Evolutionary conservation across 495 filamentous ascomycete genomes (phyloP), one percentile per base, ranked within the genome.

Genomic region (Talaromyces nanjingensis): DNA sequence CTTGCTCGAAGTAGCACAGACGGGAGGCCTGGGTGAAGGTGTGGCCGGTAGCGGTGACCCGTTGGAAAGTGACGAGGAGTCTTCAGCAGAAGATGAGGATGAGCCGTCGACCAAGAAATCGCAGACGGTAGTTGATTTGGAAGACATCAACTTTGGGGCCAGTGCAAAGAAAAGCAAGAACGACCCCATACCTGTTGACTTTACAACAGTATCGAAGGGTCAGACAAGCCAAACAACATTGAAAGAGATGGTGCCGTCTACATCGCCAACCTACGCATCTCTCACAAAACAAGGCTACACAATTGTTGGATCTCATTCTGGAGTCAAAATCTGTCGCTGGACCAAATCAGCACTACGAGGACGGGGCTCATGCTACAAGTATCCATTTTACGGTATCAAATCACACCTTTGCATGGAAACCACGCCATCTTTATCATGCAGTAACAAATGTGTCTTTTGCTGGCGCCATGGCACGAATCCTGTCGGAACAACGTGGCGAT

Each of bases 341-440:
- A 98, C 93, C 9, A 98, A 98, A 76, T 96, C 92, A 6, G 93
- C 93, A 4, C 87, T 98, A n/a, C 91, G 93, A 58, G 93, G 93
- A 31, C 86, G 93, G 18, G 93, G 93, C 11, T 96, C 91, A 22
- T 98, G 93, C 80, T 98, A 98, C 82, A 98, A 98, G 73, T 96
- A 82, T 73, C 92, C 89, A 6, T 97, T 98, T 77, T 98, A 98
- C 74, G 93, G 93, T 65, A 98, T 98, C 71, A 84, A 87, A 63
- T 97, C 93, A 1, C 93, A 98, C 68, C 86, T 94, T 49, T 98
- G 93, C 78, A 98, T 98, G 93, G 93, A 98, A 76, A 91, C 92
- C 4, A 98, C 93, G 0, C 93, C 93, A 0, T 96, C 92, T 1
- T 84, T 98, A 18, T 96, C 91, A 16, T 98, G 93, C 82, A 92